Evolutionary conservation across 352 stramenopile species (phyloP), one percentile per base, ranked within the genome.

Genomic region (Globisporangium cylindrosporum): DNA sequence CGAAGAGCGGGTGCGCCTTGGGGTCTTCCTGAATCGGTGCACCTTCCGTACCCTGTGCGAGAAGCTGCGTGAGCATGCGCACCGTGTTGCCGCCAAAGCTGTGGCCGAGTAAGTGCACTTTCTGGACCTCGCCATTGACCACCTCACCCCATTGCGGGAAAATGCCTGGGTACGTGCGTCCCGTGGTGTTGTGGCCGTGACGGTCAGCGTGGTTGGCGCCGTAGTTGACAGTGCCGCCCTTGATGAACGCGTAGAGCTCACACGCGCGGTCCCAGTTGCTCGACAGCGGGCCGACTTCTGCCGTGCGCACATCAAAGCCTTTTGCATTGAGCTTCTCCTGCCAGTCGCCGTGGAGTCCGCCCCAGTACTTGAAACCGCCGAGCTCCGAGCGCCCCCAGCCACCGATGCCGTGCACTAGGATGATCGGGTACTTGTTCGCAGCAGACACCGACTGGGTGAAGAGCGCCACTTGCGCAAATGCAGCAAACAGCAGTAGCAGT

Each of bases 181-280:
- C 75, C 14, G 62, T 76, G 48, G 14, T 48, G 27, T 66, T 72
- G 67, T 85, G 78, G 38, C 43, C 56, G 63, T 80, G 66, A 1
- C 43, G 54, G 18, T 64, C 57, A 4, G 73, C 51, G 72, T 85
- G 78, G 61, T 76, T 72, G 4, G 18, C 25, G 18, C 78, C 78
- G 66, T 85, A 85, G 71, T 81, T 67, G 29, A 83, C 76, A 3
- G 58, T 68, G 27, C 71, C 73, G 57, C 78, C 78, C 59, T 82
- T 81, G 64, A 86, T 81, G 56, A 76, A 72, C 32, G 78, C 75
- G 71, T 74, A 86, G 5, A 86, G 67, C 69, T 86, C 78, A 53
- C 75, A 83, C 9, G 78, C 78, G 36, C 78, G 78, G 59, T 86
- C 78, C 77, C 77, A 85, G 67, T 85, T 77, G 59, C 70, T 80